Conservation (phyloP, 257 asterid genomes). For the Forsythia suspensa region DNA sequence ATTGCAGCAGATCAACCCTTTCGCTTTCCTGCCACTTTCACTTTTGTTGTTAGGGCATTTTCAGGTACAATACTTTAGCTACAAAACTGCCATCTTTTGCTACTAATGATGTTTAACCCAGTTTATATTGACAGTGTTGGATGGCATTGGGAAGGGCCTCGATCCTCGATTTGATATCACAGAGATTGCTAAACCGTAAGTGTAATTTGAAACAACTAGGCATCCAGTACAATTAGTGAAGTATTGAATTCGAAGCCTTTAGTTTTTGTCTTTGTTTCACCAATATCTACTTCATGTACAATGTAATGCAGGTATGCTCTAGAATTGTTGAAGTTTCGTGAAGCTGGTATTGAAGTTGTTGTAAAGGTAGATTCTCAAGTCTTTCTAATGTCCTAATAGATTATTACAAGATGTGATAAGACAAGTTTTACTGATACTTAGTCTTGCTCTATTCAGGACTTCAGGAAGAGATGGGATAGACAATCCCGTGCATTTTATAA, state of each 20-base stretch:
- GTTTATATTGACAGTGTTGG: slow-evolving; percentile 63
- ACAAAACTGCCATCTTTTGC: background rate
- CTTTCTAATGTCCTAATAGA: background rate
- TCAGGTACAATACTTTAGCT: slow-evolving; percentile 54
- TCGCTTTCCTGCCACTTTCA: slow-evolving; percentile 97
- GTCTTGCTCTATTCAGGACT: slow-evolving; percentile 56
- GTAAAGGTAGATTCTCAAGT: slow-evolving; percentile 52
- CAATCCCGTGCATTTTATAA: slow-evolving; percentile 89
- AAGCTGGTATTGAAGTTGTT: slow-evolving; percentile 89
- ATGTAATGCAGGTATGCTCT: slow-evolving; percentile 71
- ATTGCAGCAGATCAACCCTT: slow-evolving; percentile 98
- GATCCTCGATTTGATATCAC: slow-evolving; percentile 98
- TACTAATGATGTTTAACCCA: slow-evolving; percentile 27
- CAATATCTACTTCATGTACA: slow-evolving; percentile 4
- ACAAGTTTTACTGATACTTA: slow-evolving; percentile 13
- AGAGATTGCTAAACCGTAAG: slow-evolving; percentile 98
- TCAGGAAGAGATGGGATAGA: slow-evolving; percentile 86
- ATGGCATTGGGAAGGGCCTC: slow-evolving; percentile 98
- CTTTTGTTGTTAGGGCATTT: slow-evolving; percentile 96
- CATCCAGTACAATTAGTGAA: background rate
- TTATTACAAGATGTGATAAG: background rate
- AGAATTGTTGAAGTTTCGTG: slow-evolving; percentile 89
- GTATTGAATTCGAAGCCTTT: background rate
- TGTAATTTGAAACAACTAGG: slow-evolving; percentile 2
- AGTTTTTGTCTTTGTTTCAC: slow-evolving; percentile 9